Evolutionary conservation across 2,329 filamentous ascomycete genomes (phyloP), one percentile per base, ranked within the genome.

Genomic region (Curvularia hawaiiensis): DNA sequence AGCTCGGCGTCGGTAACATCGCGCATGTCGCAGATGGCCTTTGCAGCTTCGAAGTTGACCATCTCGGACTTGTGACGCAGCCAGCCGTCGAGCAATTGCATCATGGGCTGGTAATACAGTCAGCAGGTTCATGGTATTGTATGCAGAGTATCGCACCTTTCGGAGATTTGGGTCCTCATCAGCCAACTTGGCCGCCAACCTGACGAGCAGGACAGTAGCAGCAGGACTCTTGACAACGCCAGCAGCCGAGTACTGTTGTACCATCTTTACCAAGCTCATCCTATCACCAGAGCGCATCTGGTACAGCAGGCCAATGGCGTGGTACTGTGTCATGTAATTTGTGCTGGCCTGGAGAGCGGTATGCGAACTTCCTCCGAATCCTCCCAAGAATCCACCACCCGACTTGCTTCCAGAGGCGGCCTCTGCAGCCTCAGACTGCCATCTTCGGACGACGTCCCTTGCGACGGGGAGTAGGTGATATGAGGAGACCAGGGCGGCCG

Each of bases 211-310:
- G 50, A 99, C 87, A 57, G 93, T 89, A 33, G 93, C 95, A 59
- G 94, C 91, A 20, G 95, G 92, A 78, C 91, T 97, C 87, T 97
- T 98, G 61, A 98, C 89, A 11, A 92, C 92, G 57, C 95, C 95
- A 16, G 92, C 87, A 52, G 89, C 89, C 51, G 92, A 92, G 75
- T 97, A 98, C 78, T 99, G 95, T 81, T 99, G 95, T n/a, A 99
- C 94, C 95, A 99, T 98, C 85, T 99, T 99, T 60, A 98, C 94
- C 69, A 99, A 81, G 22, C 95, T 93, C 95, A 99, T 99, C 70
- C 95, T 88, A 78, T 99, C 95, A 77, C 97, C 93, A 71, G 90
- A 90, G 72, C 95, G 90, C 92, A 98, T 98, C 80, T 98, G 94
- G 78, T 98, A 99, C 44, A 99, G 80, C 53, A 99, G 85, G 63